Evolutionary conservation across 305 asterid genomes (phyloP).

Genomic region (Vinca major): DNA sequence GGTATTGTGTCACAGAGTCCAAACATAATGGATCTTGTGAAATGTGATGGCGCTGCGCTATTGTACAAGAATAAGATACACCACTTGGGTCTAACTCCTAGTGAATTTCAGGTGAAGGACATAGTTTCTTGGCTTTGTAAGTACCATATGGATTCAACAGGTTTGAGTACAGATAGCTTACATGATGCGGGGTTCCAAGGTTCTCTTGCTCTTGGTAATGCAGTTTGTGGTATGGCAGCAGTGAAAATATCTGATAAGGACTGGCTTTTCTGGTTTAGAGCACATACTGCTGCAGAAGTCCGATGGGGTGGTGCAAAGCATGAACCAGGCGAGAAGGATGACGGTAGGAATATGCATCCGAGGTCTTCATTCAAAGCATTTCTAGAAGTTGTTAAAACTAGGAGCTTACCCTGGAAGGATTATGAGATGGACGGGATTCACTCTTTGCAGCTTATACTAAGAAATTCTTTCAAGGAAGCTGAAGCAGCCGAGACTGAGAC

Average conservation of each 20-base stretch:
- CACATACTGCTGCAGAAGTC: constrained; percentile 81
- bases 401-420: constrained; percentile 83
- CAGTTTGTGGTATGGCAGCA: constrained; percentile 89
- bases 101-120: constrained; percentile 58
- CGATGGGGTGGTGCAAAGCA: constrained; percentile 97
- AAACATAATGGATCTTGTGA: constrained; percentile 84
- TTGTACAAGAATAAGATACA: constrained; percentile 47
- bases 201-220: constrained; percentile 67
- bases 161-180: constrained; percentile 81
- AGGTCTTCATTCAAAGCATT: constrained; percentile 86
- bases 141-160: constrained; percentile 77
- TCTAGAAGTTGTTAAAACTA: constrained; percentile 68
- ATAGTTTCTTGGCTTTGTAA: constrained; percentile 76
- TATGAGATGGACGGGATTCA: constrained; percentile 92
- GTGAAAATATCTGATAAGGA: constrained; percentile 66
- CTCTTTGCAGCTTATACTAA: constrained; percentile 78
- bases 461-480: constrained; percentile 56
- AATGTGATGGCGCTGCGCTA: constrained; percentile 80
- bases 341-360: constrained; percentile 76
- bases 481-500: constrained; percentile 31
- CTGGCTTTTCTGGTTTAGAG: constrained; percentile 93
- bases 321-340: constrained; percentile 61
- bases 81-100: constrained; percentile 53
- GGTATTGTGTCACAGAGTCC: constrained; percentile 89
- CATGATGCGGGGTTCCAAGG: constrained; percentile 86